These are phyloP conservation scores for Dactylis glomerata DNA, from an alignment of 176 grass and related monocot species.

Conservation along the genomic window DNA sequence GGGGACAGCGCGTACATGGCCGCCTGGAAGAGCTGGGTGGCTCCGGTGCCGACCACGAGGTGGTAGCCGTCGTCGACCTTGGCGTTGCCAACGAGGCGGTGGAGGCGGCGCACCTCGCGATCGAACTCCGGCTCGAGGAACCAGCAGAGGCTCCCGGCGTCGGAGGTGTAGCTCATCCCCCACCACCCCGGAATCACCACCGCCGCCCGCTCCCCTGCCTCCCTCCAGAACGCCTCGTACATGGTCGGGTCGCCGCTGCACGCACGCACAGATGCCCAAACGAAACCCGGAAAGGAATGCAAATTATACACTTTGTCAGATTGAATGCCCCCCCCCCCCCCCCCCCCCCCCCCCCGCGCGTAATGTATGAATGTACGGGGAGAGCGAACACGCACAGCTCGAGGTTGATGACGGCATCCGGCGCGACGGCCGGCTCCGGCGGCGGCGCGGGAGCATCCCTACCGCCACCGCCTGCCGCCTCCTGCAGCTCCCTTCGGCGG, in stretches of 20 bases:
- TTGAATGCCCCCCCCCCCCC: no score
- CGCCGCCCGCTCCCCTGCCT: conserved; percentile 19
- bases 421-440: not conserved
- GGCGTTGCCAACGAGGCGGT: conserved; percentile 59
- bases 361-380: not conserved
- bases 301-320: not conserved
- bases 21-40: conserved; percentile 75
- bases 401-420: conserved; percentile 56
- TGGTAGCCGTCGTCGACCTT: conserved; percentile 36
- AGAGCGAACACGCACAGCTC: conserved; percentile 40
- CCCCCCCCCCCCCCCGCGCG: no score
- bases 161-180: conserved; percentile 69
- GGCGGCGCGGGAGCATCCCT: not conserved
- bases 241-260: conserved; percentile 69
- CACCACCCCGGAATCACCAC: conserved; percentile 40
- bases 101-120: conserved; percentile 49
- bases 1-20: conserved; percentile 52
- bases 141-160: conserved; percentile 43
- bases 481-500: not conserved
- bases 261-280: not conserved
- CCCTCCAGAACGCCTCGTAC: conserved; percentile 70
- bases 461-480: not conserved
- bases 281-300: not conserved
- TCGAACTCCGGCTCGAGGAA: conserved; percentile 55
- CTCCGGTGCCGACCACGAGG: conserved; percentile 69